Evolutionary conservation across 257 asterid genomes (phyloP), one percentile per base, ranked within the genome.

Genomic region (Craterostigma plantagineum): DNA sequence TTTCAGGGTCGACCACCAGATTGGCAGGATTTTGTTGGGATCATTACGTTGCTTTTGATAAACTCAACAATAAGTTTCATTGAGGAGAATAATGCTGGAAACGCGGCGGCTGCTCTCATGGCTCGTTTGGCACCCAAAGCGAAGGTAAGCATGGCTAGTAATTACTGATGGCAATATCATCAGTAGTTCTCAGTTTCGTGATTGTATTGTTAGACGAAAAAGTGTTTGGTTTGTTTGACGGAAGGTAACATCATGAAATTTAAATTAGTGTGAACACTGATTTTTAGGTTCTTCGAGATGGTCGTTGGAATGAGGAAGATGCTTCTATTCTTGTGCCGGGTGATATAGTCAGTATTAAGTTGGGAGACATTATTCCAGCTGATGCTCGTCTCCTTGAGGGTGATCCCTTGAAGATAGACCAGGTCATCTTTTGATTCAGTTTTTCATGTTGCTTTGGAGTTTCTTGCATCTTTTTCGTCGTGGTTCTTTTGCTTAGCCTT

Each of bases 331-430:
- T 81, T 13, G 94, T 81, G 11, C 94, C 94, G 7, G 94, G 94
- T 9, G 94, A 81, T 37, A 49, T 81, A 33, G 39, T 81, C 35
- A 81, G 87, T 34, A 71, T 81, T 34, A 81, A 77, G 51, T 58
- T 81, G 42, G 94, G 94, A 8, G 94, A 77, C 54, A 81, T 81
- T 55, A 43, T 81, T 54, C 87, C 92, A 18, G 94, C 94, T 9
- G 94, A 81, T 63, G 77, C 86, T 62, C 92, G 94, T 48, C 75
- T 81, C 27, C 81, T 81, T 8, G 90, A 81, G 17, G 94, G 94
- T 9, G 94, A 81, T 54, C 77, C 94, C 2, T 54, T 81, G 14
- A 81, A 81, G 67, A 78, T 81, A 16, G 94, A 81, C 50, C 94
- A 81, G 72, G 92, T 72, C 53, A 52, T 44, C 12, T n/a, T 14